phyloP scores from a whole-genome alignment of 1,284 basidiomycete species.

The Rhodotorula sp. region DNA sequence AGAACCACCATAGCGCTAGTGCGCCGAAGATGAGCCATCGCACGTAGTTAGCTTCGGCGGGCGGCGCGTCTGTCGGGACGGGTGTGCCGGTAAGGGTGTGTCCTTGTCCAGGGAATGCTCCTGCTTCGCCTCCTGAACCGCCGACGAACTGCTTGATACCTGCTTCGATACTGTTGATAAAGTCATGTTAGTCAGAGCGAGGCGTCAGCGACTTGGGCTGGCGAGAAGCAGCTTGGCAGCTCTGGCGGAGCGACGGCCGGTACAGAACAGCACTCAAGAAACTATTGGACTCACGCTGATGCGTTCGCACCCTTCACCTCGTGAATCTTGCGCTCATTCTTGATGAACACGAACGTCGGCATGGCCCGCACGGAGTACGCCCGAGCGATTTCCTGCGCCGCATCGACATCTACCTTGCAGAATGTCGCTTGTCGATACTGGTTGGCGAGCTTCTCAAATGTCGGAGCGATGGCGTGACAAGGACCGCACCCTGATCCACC shows the following conservation, averaged over 20 bases:
- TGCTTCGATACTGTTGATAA: conserved; percentile 20
- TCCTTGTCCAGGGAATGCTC: conserved; percentile 26
- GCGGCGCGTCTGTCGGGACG: conserved; percentile 19
- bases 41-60: conserved; percentile 7
- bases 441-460: conserved; percentile 26
- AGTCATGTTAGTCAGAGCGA: neutral
- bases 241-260: neutral
- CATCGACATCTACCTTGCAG: conserved; percentile 33
- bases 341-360: conserved; percentile 38
- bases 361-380: conserved; percentile 25
- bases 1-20: conserved; percentile 9
- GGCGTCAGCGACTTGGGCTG: too few relatives aligned
- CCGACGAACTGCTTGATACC: conserved; percentile 23
- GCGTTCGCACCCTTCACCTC: conserved; percentile 28
- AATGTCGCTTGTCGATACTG: conserved; percentile 20
- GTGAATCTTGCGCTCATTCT: conserved; percentile 25
- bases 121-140: neutral
- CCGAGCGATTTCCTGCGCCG: conserved; percentile 15
- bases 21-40: neutral
- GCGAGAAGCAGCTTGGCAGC: neutral
- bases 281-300: conserved; percentile 5
- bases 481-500: conserved; percentile 29
- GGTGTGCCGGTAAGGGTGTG: conserved; percentile 25
- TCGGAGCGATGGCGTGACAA: conserved; percentile 37
- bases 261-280: too few relatives aligned